Conservation (phyloP, 164 flowering plant species). For the Vitis amurensis region DNA sequence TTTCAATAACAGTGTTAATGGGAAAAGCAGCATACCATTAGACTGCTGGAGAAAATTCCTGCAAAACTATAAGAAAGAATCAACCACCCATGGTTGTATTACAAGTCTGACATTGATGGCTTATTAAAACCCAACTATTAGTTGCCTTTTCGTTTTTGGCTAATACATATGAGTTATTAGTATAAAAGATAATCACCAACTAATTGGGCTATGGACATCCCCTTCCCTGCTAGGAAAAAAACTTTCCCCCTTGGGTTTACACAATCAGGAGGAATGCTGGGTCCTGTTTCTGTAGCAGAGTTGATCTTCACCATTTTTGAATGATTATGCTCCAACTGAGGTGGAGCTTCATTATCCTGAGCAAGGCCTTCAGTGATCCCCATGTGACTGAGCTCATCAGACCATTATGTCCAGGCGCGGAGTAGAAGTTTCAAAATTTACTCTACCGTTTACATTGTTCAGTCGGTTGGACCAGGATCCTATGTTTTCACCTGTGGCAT, state of each 20-base stretch:
- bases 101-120: too few species aligned
- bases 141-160: too few species aligned
- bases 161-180: too few species aligned
- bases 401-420: slow-evolving; percentile 59
- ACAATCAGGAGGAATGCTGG: slow-evolving; percentile 66
- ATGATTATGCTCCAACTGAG: slow-evolving; percentile 35
- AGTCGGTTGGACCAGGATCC: slow-evolving; percentile 32
- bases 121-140: too few species aligned
- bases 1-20: background rate
- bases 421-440: slow-evolving; percentile 42
- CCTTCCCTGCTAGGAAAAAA: too few species aligned
- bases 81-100: too few species aligned
- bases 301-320: slow-evolving; percentile 33
- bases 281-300: slow-evolving; percentile 53
- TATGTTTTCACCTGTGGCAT: slow-evolving; percentile 29
- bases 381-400: slow-evolving; percentile 31
- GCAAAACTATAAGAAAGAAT: too few species aligned
- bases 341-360: slow-evolving; percentile 32
- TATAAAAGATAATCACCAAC: too few species aligned
- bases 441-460: slow-evolving; percentile 40
- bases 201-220: too few species aligned
- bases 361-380: slow-evolving; percentile 26
- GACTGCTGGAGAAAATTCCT: too few species aligned
- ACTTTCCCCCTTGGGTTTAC: too few species aligned
- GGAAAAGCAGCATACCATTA: background rate